phyloP scores from a whole-genome alignment of 1,284 basidiomycete genomes.

The Irpex sp. region DNA sequence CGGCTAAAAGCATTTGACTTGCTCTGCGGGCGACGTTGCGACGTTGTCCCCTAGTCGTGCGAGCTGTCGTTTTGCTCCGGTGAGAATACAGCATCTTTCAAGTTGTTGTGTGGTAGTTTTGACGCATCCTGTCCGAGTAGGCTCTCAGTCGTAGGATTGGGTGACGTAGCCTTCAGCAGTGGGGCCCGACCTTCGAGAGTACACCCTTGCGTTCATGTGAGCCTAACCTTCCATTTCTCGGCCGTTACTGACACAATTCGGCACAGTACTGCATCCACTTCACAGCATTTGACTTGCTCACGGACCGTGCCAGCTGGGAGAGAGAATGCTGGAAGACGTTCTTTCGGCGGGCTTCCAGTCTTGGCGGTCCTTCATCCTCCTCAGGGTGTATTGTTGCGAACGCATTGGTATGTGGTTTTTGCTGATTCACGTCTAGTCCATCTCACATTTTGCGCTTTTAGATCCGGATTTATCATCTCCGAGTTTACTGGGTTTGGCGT shows the following conservation, averaged over 20 bases:
- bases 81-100: background rate
- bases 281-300: constrained; percentile 4
- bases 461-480: background rate
- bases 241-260: background rate
- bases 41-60: background rate
- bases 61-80: constrained; percentile 1
- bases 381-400: background rate
- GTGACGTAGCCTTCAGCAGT: background rate
- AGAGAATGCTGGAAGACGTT: background rate
- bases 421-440: background rate
- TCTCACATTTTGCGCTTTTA: background rate
- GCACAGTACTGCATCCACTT: background rate
- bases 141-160: background rate
- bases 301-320: background rate
- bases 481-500: background rate
- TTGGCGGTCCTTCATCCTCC: too few relatives aligned
- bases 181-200: background rate
- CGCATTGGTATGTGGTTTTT: background rate
- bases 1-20: background rate
- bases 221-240: background rate
- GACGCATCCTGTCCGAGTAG: background rate
- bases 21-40: background rate
- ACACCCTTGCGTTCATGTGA: background rate
- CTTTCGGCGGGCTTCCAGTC: too few relatives aligned
- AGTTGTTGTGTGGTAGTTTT: background rate